Base-by-base conservation (phyloP, 495 filamentous ascomycete species). In the Wilcoxina mikolae region DNA sequence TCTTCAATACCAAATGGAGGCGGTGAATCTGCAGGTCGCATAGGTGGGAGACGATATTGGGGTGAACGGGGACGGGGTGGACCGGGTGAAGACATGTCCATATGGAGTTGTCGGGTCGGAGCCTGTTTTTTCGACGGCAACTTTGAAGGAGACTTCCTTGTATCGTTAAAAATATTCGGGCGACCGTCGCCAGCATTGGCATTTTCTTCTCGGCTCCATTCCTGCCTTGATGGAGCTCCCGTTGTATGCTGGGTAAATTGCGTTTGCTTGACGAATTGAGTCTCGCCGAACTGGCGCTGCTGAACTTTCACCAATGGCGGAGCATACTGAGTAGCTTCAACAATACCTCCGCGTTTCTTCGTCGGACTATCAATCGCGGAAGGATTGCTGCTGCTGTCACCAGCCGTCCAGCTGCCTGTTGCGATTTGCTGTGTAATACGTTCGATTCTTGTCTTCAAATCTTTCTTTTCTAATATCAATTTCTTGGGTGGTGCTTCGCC, bases 261-360 rank as follows among this genome's bases (percentile, higher is more conserved):
- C 7, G 59, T 61, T 35, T 61, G 59, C 24, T 51, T 43, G 20
- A 60, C 46, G 20, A 60, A 17, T 24, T 61, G 57, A 52, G 31
- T 27, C 24, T 46, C 54, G 20, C 3, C 31, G 15, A 46, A 4
- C 22, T 3, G 27, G 3, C 27, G 53, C 41, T 31, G 25, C 43
- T 24, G 24, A 20, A 4, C 29, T 24, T 38, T 23, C 31, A 33
- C 18, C 20, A 44, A 28, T 9, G 60, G 56, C 4, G 61, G 64
- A 33, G 63, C 56, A 0, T 41, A 47, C 46, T 57, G 60, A 22
- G 60, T 58, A 2, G 54, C 54, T 23, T 29, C 54, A 2, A 56
- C 54, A 27, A 45, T 22, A 10, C 55, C 22, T 11, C 22, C 24
- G 17, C 33, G 20, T 18, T 18, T 24, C 25, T 25, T 25, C 11